These are phyloP conservation scores for Paramecium sexaurelia DNA, from an alignment of 73 alveolate species.

Conservation along the genomic window DNA sequence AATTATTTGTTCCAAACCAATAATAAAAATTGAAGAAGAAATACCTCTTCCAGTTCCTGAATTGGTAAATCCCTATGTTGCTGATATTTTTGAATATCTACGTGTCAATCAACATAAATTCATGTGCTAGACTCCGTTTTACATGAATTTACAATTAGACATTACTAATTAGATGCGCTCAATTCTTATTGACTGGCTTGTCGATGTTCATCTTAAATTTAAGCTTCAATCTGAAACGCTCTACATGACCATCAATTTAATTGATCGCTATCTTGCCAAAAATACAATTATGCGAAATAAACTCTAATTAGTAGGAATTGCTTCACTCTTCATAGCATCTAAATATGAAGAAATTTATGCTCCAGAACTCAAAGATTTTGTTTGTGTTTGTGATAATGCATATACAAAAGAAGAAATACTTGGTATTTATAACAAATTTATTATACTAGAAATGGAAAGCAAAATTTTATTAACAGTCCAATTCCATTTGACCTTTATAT, in stretches of 20 bases:
- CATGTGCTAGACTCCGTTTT: slow-evolving; percentile 27
- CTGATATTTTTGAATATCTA: slow-evolving; percentile 25
- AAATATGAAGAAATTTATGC: slow-evolving; percentile 75
- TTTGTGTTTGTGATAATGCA: slow-evolving; percentile 95
- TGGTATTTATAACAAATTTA: not conserved
- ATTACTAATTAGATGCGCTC: slow-evolving; percentile 82
- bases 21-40: slow-evolving; percentile 25
- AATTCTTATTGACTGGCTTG: slow-evolving; percentile 81
- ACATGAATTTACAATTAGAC: slow-evolving; percentile 66
- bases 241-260: slow-evolving; percentile 76
- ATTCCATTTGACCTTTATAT: slow-evolving; percentile 81
- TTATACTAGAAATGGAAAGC: slow-evolving; percentile 81
- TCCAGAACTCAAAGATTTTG: slow-evolving; percentile 92
- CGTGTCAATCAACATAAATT: not conserved
- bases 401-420: slow-evolving; percentile 92
- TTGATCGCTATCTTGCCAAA: slow-evolving; percentile 83
- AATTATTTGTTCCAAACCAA: not conserved
- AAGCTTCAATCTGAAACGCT: slow-evolving; percentile 82
- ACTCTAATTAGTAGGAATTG: slow-evolving; percentile 61
- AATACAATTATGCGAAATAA: slow-evolving; percentile 62
- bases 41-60: not conserved
- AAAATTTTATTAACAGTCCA: slow-evolving; percentile 82
- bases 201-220: slow-evolving; percentile 88
- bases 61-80: slow-evolving; percentile 32
- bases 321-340: slow-evolving; percentile 65